Evolutionary conservation across 768 basidiomycete genomes (phyloP).

Genomic region (Crucibulum laeve): DNA sequence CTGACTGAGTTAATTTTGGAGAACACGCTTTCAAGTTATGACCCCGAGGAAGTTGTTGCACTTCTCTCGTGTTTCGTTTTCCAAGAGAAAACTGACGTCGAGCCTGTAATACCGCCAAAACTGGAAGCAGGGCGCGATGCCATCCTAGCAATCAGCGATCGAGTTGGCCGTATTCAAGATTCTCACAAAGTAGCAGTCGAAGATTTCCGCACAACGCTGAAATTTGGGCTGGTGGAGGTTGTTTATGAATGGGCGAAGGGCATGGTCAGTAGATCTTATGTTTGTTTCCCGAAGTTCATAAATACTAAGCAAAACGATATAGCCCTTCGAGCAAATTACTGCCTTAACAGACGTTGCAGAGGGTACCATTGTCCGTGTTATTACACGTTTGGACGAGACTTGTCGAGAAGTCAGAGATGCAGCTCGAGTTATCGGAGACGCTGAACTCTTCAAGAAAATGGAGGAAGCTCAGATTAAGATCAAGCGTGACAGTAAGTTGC

Average conservation of each 20-base stretch:
- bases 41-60: constrained; percentile 95
- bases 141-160: constrained; percentile 73
- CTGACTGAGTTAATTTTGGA: constrained; percentile 96
- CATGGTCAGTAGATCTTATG: constrained; percentile 68
- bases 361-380: constrained; percentile 94
- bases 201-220: constrained; percentile 74
- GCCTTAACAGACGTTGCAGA: constrained; percentile 91
- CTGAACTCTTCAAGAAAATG: constrained; percentile 96
- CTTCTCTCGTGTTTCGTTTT: constrained; percentile 96
- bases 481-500: constrained; percentile 86
- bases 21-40: constrained; percentile 86
- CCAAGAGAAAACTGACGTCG: constrained; percentile 94
- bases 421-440: constrained; percentile 95
- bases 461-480: constrained; percentile 92
- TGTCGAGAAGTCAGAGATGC: constrained; percentile 97
- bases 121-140: constrained; percentile 77
- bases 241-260: constrained; percentile 99
- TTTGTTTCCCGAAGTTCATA: neutral
- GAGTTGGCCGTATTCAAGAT: constrained; percentile 79
- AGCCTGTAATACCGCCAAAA: constrained; percentile 76
- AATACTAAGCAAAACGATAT: constrained; percentile 3
- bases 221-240: constrained; percentile 91
- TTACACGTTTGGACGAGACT: constrained; percentile 94
- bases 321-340: constrained; percentile 97
- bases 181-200: constrained; percentile 72